Percentiles rank a stretch among this genome's conserved stretches.
phyloP scores from a whole-genome alignment of 1,284 basidiomycete species.

The Rhodotorula sp. region DNA sequence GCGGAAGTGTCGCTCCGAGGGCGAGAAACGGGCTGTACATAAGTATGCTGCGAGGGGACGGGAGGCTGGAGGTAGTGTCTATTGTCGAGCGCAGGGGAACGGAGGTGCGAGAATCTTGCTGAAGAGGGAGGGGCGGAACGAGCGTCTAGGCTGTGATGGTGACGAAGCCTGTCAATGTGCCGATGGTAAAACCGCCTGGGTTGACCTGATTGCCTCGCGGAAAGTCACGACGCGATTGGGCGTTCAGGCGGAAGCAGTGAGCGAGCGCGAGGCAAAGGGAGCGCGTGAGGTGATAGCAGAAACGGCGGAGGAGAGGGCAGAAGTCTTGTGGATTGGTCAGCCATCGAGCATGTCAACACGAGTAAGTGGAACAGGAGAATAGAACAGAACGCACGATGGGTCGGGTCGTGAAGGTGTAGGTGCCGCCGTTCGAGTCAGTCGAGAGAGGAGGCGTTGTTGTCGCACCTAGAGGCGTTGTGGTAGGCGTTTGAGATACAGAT shows the following conservation, averaged over 20 bases:
- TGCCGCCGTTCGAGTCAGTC: constrained; percentile 24
- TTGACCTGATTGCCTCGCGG: constrained; percentile 23
- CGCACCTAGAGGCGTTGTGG: neutral
- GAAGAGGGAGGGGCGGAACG: too few relatives aligned
- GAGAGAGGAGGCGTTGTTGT: neutral
- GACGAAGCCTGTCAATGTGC: constrained; percentile 37
- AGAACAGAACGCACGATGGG: constrained; percentile 25
- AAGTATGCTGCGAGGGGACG: too few relatives aligned
- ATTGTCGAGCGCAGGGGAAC: too few relatives aligned
- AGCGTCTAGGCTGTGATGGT: neutral
- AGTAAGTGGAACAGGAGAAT: neutral
- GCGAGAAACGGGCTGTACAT: too few relatives aligned
- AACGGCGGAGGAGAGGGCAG: neutral
- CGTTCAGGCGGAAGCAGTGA: neutral
- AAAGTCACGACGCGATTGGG: neutral
- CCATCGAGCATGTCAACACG: neutral
- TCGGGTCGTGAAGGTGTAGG: constrained; percentile 25
- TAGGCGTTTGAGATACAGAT: neutral
- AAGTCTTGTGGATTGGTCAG: constrained; percentile 7
- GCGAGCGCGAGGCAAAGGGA: neutral
- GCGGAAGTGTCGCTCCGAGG: too few relatives aligned
- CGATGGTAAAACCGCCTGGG: constrained; percentile 36
- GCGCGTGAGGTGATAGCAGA: neutral
- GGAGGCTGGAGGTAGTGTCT: too few relatives aligned
- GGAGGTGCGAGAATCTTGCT: neutral